Base-by-base conservation (phyloP, 306 rosid genomes). In the Lathyrus tuberosus region DNA sequence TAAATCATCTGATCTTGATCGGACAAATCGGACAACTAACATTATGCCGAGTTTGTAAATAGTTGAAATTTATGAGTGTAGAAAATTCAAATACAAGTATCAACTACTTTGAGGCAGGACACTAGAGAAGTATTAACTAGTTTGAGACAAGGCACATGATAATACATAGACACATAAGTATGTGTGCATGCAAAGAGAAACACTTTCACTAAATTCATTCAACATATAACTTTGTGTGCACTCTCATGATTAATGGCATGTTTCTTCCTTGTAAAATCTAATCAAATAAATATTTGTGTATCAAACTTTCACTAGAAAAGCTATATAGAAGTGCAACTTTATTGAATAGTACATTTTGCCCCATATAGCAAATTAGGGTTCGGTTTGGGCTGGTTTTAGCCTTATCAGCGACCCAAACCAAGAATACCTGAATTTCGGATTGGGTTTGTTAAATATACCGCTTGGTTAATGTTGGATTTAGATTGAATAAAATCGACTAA, bases 61-160 rank as follows among this genome's bases (percentile, higher is more conserved):
- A 35, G 40, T 35, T 35, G 40, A 35, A 35, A 35, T 35, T 7
- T 35, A 35, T 35, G 40, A 35, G 40, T 35, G 9, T 7, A 35
- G 40, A 7, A 35, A 35, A 35, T 35, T 10, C 2, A 7, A 35
- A 35, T 6, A 7, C 40, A 35, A 35, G 13, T 42, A 12, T 10
- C 15, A 10, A 42, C n/a, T 42, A 12, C 5, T 42, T 42, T 42
- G 47, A 42, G 47, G 47, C 15, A 42, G 47, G 47, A 10, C 47
- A 42, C n/a, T 10, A 42, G 47, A 42, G 47, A 12, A 42, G 47
- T 42, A 42, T 4, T 15, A 47, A 47, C 53, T 47, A 6, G 18
- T 47, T 47, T 47, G 74, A 61, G 73, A 78, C 80, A 54, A 8
- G 62, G 65, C 85, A 72, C 74, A 81, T 78, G 83, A 75, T 71